A percentile compares a stretch with the other conserved stretches of the same genome.
These are phyloP conservation scores for Metschnikowia peoriensis DNA, from an alignment of 805 yeast species.

Conservation along the genomic window DNA sequence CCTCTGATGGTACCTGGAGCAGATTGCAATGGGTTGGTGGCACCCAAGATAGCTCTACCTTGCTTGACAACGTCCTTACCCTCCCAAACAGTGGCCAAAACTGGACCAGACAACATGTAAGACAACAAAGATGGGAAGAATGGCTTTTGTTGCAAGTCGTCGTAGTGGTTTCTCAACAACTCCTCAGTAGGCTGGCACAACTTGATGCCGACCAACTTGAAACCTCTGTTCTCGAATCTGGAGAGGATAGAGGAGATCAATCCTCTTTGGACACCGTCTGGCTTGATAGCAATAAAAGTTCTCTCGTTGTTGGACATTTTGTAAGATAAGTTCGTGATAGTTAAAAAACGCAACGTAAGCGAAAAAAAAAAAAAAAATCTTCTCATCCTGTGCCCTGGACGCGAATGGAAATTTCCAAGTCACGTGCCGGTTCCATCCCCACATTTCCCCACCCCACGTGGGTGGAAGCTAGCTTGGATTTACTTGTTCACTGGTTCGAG, in stretches of 20 bases:
- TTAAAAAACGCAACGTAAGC: not conserved
- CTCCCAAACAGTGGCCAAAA: slow-evolving; percentile 99
- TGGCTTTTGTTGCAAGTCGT: slow-evolving; percentile 92
- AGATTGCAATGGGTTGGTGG: slow-evolving; percentile 96
- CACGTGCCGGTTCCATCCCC: slow-evolving; percentile 7
- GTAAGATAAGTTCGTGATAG: slow-evolving; percentile 8
- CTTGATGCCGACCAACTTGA: slow-evolving; percentile 95
- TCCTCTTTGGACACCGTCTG: slow-evolving; percentile 99
- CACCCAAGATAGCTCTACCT: slow-evolving; percentile 97
- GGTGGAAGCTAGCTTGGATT: not conserved
- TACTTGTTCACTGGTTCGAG: no score
- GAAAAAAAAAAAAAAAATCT: slow-evolving; percentile 1
- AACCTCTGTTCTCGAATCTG: slow-evolving; percentile 97
- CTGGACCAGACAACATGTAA: slow-evolving; percentile 98
- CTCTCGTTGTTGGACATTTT: slow-evolving; percentile 65
- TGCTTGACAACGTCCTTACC: slow-evolving; percentile 99
- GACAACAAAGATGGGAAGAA: slow-evolving; percentile 96
- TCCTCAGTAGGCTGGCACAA: slow-evolving; percentile 83
- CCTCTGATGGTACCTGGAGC: slow-evolving; percentile 99
- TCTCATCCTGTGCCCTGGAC: slow-evolving; percentile 1
- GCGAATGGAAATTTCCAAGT: slow-evolving; percentile 1
- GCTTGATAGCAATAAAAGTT: slow-evolving; percentile 92
- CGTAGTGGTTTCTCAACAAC: slow-evolving; percentile 90
- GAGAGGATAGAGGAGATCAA: slow-evolving; percentile 82
- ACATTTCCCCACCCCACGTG: not conserved